Conservation (phyloP, 768 basidiomycete genomes). For the Termitomyces sp. region DNA sequence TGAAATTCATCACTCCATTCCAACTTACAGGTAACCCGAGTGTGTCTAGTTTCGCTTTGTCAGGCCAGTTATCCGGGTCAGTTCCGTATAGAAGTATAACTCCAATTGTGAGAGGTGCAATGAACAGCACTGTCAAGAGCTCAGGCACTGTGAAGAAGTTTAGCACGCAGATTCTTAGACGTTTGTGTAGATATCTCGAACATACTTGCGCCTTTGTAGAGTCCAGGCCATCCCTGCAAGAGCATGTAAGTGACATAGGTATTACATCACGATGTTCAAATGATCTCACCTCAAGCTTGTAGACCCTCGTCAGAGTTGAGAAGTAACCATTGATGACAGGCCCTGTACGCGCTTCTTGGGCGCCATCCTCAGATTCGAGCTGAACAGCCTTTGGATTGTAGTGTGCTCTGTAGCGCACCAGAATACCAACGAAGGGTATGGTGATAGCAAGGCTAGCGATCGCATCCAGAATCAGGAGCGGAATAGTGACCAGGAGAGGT, state of each 20-base stretch:
- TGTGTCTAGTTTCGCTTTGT: not conserved
- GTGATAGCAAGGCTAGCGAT: slow-evolving; percentile 45
- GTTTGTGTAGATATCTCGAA: not conserved
- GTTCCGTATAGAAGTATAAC: not conserved
- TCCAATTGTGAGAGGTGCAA: not conserved
- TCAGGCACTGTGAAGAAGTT: slow-evolving; percentile 1
- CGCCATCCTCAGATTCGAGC: slow-evolving; percentile 61
- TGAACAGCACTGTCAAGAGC: not conserved
- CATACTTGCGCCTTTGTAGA: slow-evolving; percentile 75
- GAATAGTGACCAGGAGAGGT: not conserved
- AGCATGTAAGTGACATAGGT: not conserved
- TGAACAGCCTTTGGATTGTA: slow-evolving; percentile 81
- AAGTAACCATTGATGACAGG: slow-evolving; percentile 70
- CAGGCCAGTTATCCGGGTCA: not conserved
- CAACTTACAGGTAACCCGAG: not conserved
- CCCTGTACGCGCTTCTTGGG: slow-evolving; percentile 44
- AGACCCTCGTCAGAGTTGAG: slow-evolving; percentile 66
- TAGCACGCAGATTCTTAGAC: not conserved
- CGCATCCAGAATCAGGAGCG: not conserved
- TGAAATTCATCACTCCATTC: not conserved
- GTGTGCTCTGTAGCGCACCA: slow-evolving; percentile 75
- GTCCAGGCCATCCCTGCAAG: slow-evolving; percentile 53
- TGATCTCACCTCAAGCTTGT: slow-evolving; percentile 57
- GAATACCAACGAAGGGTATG: slow-evolving; percentile 57
- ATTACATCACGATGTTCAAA: slow-evolving; percentile 9